Conservation (phyloP, 139 green algal genomes). For the Spirogloea muscicola region DNA sequence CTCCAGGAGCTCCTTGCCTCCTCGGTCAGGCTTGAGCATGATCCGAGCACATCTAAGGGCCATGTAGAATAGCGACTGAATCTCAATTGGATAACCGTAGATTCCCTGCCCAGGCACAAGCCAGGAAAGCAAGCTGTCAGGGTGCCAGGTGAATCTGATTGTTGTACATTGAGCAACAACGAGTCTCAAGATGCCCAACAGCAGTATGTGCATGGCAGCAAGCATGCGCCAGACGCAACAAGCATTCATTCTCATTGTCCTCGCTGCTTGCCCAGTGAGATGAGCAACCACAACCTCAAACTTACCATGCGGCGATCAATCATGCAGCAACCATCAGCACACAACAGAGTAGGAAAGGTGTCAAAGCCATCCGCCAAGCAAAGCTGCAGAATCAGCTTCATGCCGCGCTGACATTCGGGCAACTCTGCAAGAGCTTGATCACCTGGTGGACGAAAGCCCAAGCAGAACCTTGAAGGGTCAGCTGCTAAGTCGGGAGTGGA, state of each 20-base stretch:
- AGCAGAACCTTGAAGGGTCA: too few species aligned
- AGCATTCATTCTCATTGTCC: slow-evolving; percentile 12
- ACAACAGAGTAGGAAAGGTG: slow-evolving; percentile 43
- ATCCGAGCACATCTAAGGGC: slow-evolving; percentile 16
- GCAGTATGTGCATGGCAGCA: too few species aligned
- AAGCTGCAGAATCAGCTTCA: slow-evolving; percentile 41
- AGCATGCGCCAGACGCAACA: slow-evolving; percentile 16
- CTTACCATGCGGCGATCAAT: slow-evolving; percentile 49
- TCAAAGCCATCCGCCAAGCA: slow-evolving; percentile 47
- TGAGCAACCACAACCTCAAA: too few species aligned
- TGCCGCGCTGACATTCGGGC: slow-evolving; percentile 38
- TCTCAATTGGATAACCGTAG: slow-evolving; percentile 45
- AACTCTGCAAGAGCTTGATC: slow-evolving; percentile 25
- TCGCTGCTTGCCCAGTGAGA: slow-evolving; percentile 3
- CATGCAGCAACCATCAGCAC: slow-evolving; percentile 45
- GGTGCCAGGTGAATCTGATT: too few species aligned
- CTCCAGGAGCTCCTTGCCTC: slow-evolving; percentile 37
- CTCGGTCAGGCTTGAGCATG: slow-evolving; percentile 39
- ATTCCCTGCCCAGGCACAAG: too few species aligned
- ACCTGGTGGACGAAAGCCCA: too few species aligned
- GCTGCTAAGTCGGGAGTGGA: too few species aligned
- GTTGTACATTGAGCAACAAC: too few species aligned
- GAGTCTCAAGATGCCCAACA: too few species aligned
- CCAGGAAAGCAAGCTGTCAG: too few species aligned
- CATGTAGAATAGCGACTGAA: slow-evolving; percentile 44